Percentiles rank a stretch among this genome's conserved stretches.
phyloP scores from a whole-genome alignment of 805 yeast genomes.

The Priceomyces haplophilus region DNA sequence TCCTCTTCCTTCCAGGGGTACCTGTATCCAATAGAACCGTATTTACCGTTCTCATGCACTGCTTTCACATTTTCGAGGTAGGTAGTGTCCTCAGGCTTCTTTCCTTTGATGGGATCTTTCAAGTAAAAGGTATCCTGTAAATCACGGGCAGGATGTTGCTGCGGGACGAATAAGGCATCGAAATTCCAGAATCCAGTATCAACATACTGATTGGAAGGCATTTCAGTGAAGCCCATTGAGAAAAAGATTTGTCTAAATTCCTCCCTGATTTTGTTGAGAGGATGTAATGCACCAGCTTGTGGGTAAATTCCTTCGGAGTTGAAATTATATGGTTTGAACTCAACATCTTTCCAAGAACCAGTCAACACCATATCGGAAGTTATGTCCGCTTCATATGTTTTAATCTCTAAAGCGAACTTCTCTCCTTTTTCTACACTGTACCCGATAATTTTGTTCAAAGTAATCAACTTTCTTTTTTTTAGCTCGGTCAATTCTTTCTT shows the following conservation, averaged over 20 bases:
- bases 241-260: constrained; percentile 98
- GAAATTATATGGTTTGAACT: constrained; percentile 95
- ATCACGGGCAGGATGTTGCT: constrained; percentile 99
- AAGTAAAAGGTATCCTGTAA: constrained; percentile 97
- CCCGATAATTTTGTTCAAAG: constrained; percentile 68
- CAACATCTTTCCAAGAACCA: constrained; percentile 77
- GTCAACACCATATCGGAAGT: constrained; percentile 87
- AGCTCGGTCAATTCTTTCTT: constrained; percentile 74
- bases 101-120: constrained; percentile 85
- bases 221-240: constrained; percentile 96
- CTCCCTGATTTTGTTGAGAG: constrained; percentile 92
- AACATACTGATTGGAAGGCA: constrained; percentile 98
- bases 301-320: constrained; percentile 90
- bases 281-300: constrained; percentile 90
- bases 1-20: constrained; percentile 96
- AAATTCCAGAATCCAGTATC: constrained; percentile 99
- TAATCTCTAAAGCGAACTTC: constrained; percentile 78
- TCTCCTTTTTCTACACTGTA: constrained; percentile 76
- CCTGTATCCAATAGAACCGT: constrained; percentile 95
- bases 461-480: constrained; percentile 87
- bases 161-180: constrained; percentile 94
- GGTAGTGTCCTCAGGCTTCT: constrained; percentile 73
- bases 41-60: constrained; percentile 88
- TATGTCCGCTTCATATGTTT: constrained; percentile 84
- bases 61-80: constrained; percentile 75